These are phyloP conservation scores for Venturia carpophila DNA, from an alignment of 2,329 filamentous ascomycete genomes.

Conservation along the genomic window DNA sequence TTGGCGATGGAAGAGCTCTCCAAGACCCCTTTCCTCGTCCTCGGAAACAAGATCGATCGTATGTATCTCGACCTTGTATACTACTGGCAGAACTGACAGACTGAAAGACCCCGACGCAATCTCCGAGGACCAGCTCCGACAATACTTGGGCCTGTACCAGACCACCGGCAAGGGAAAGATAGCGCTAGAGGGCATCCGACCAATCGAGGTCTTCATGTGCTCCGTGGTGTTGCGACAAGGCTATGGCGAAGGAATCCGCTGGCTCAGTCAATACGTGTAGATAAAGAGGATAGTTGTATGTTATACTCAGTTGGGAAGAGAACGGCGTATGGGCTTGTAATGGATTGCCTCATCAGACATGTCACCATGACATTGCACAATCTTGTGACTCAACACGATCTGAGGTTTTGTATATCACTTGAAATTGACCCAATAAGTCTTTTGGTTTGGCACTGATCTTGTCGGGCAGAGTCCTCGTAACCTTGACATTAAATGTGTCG, in stretches of 20 bases:
- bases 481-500: too few relatives aligned
- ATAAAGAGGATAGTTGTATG: not conserved
- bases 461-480: too few relatives aligned
- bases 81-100: constrained; percentile 11
- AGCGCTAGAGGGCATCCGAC: constrained; percentile 81
- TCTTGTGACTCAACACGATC: not conserved
- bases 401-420: not conserved
- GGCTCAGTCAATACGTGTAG: constrained; percentile 37
- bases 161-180: constrained; percentile 95
- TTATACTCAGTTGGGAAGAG: not conserved
- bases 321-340: not conserved
- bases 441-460: not conserved
- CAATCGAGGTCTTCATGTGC: constrained; percentile 75
- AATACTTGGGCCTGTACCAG: constrained; percentile 89
- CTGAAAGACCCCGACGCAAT: constrained; percentile 69
- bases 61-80: constrained; percentile 13
- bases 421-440: not conserved
- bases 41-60: constrained; percentile 98
- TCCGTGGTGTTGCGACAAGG: constrained; percentile 21
- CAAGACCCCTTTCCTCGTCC: constrained; percentile 91
- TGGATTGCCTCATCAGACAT: not conserved
- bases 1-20: constrained; percentile 93
- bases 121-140: constrained; percentile 82
- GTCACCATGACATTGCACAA: not conserved
- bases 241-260: constrained; percentile 36